Base-by-base conservation (phyloP, 306 rosid species). In the Quercus engelmannii region DNA sequence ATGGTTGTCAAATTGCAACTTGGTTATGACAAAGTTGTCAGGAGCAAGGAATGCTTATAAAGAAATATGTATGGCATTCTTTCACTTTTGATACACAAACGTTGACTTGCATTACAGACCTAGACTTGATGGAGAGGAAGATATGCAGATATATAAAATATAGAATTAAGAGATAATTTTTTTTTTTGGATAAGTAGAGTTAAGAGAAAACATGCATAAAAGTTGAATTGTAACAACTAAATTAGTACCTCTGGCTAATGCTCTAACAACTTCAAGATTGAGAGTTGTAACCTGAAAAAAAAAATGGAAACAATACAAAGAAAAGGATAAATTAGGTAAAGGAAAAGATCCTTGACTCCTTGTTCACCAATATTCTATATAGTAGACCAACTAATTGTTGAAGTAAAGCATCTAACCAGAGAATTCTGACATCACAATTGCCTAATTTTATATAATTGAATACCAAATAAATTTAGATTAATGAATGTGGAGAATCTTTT, bases 201-300 rank as follows among this genome's bases (percentile, higher is more conserved):
- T 35, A 65, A 62, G 46, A 49, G 28, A 64, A 25, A 69, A 13
- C 19, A 55, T 19, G 62, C 43, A 72, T 26, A 26, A 25, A 41
- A 82, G 56, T 52, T 26, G 59, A 33, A 87, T 61, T 73, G 67
- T 49, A 56, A 55, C 20, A 69, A 49, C 25, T 81, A 77, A 23
- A 58, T 46, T 21, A 69, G 38, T 88, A 92, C 98, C 98, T 91
- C 92, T 86, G 64, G 97, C 97, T 19, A 94, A 87, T 68, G 97
- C 92, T 91, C 99, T 90, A 78, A 94, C 93, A 70, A 94, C 91
- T 87, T 92, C 91, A 62, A 92, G 95, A 86, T 91, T 94, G 83
- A 94, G 97, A 54, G 88, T 83, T n/a, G 97, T 92, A 77, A 94
- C 98, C 97, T 94, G 97, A 86, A 74, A 84, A 74, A 69, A 71